A percentile compares a stretch with the other conserved stretches of the same genome.
phyloP scores from a whole-genome alignment of 2,329 filamentous ascomycete species.

The Trichophyton mentagrophytes region DNA sequence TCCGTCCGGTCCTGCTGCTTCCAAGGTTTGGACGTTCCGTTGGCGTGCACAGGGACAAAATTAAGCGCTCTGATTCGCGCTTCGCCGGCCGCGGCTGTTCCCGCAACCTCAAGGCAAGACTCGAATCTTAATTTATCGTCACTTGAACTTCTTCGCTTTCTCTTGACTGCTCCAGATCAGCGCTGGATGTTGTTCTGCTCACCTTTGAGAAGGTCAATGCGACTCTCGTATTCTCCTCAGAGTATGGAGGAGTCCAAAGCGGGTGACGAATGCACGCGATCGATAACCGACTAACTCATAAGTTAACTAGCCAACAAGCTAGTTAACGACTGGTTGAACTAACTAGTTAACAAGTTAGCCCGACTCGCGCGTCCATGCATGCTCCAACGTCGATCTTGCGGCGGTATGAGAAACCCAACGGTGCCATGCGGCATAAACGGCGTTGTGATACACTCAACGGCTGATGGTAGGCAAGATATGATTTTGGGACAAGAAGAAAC shows the following conservation, averaged over 20 bases:
- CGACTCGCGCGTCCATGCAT: not conserved
- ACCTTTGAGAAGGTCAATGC: not conserved
- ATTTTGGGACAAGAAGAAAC: no score
- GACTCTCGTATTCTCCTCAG: not conserved
- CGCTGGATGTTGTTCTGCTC: not conserved
- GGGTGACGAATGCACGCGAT: not conserved
- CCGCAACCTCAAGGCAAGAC: not conserved
- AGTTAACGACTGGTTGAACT: no score
- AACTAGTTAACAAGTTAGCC: no score
- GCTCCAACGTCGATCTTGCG: not conserved
- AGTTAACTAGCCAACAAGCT: no score
- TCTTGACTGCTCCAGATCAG: not conserved
- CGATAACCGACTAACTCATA: not conserved
- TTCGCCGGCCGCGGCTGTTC: not conserved
- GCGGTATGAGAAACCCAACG: not conserved
- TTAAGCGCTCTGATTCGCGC: constrained; percentile 2
- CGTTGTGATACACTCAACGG: not conserved
- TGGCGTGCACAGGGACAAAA: not conserved
- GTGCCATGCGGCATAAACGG: not conserved
- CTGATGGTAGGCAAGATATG: not conserved
- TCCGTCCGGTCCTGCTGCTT: not conserved
- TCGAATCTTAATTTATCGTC: not conserved
- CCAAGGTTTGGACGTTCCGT: not conserved
- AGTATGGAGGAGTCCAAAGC: not conserved
- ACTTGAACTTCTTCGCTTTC: not conserved